Percentiles rank a stretch among this genome's conserved stretches.
Evolutionary conservation across 352 stramenopile genomes (phyloP).

Genomic region (Globisporangium nunn): DNA sequence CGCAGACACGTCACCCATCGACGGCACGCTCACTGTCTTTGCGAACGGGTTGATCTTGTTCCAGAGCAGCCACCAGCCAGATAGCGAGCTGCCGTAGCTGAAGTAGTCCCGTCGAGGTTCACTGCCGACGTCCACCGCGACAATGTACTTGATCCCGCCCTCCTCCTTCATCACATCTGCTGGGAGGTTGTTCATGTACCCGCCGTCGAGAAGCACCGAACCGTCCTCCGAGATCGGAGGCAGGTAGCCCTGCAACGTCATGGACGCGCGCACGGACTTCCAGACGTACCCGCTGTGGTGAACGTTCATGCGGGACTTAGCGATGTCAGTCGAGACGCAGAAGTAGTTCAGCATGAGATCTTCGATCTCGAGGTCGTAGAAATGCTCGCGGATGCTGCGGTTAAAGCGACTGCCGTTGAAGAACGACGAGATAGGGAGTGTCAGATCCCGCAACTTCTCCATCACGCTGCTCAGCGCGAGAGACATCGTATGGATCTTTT

Average conservation of each 20-base stretch:
- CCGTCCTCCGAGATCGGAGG: conserved; percentile 86
- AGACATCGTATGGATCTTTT: conserved; percentile 52
- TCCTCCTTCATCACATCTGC: conserved; percentile 90
- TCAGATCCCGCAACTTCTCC: conserved; percentile 80
- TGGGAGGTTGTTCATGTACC: conserved; percentile 93
- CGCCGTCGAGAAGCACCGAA: conserved; percentile 84
- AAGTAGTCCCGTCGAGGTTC: conserved; percentile 71
- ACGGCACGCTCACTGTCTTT: conserved; percentile 83
- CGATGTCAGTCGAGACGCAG: conserved; percentile 90
- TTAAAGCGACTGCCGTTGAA: conserved; percentile 88
- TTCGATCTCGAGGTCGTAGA: conserved; percentile 77
- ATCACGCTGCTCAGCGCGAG: conserved; percentile 57
- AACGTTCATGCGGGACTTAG: conserved; percentile 81
- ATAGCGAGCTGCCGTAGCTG: conserved; percentile 74
- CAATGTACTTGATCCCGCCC: conserved; percentile 83
- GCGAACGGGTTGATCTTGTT: conserved; percentile 89
- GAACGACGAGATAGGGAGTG: conserved; percentile 84
- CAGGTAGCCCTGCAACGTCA: conserved; percentile 90
- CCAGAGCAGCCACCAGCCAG: conserved; percentile 88
- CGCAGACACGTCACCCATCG: conserved; percentile 89
- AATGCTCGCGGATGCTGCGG: conserved; percentile 53
- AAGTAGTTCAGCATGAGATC: conserved; percentile 92
- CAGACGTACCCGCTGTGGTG: conserved; percentile 82
- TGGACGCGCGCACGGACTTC: conserved; percentile 89
- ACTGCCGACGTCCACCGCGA: conserved; percentile 87